Conservation (phyloP, 129 eudicot species). For the Oenanthe sinensis region DNA sequence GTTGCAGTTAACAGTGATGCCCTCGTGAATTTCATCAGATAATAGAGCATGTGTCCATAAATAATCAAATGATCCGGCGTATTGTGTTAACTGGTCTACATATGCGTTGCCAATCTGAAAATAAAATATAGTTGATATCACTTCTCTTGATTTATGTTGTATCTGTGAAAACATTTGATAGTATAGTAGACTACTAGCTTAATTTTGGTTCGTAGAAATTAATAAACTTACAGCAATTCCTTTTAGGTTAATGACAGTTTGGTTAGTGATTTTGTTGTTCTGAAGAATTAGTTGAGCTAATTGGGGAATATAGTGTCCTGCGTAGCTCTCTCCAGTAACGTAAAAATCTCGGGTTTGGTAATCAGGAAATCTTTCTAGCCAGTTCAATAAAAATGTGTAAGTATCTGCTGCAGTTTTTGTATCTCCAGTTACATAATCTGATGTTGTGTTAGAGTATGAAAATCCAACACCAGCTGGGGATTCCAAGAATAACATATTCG, state of each 20-base stretch:
- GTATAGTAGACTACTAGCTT: no score
- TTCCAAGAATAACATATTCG: slow-evolving; percentile 52
- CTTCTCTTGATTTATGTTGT: background rate
- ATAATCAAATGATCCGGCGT: slow-evolving; percentile 35
- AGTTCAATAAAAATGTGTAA: slow-evolving; percentile 43
- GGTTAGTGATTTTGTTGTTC: slow-evolving; percentile 52
- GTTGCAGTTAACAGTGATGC: slow-evolving; percentile 42
- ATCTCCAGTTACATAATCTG: slow-evolving; percentile 39
- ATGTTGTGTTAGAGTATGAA: slow-evolving; percentile 47
- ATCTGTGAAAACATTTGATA: background rate
- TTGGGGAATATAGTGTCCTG: slow-evolving; percentile 21
- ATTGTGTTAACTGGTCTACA: slow-evolving; percentile 15
- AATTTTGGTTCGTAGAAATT: background rate
- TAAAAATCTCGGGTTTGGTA: slow-evolving; percentile 49
- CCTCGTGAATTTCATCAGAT: slow-evolving; percentile 42
- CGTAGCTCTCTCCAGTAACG: slow-evolving; percentile 52
- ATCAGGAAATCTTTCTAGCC: slow-evolving; percentile 52
- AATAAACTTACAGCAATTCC: slow-evolving; percentile 65
- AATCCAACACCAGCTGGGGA: slow-evolving; percentile 72
- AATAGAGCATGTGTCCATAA: slow-evolving; percentile 47
- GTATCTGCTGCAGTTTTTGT: slow-evolving; percentile 42
- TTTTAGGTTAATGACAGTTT: slow-evolving; percentile 46
- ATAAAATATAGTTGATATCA: background rate
- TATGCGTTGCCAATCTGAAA: slow-evolving; percentile 2
- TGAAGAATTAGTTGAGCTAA: slow-evolving; percentile 43